phyloP scores from a whole-genome alignment of 2,329 filamentous ascomycete species.

The Biscogniauxia sp. region DNA sequence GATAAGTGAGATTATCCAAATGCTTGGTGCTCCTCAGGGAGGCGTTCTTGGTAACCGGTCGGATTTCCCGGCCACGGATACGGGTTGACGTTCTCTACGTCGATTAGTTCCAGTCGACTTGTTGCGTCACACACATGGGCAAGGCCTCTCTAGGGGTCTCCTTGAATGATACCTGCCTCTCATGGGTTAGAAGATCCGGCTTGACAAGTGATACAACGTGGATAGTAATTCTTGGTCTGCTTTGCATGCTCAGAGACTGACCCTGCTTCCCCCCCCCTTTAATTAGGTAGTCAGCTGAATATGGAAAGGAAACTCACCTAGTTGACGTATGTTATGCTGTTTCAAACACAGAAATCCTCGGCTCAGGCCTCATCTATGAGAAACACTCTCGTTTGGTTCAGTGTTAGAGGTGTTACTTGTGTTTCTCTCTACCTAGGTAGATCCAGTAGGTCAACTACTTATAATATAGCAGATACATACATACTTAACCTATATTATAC shows the following conservation, averaged over 20 bases:
- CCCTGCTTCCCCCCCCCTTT: not conserved
- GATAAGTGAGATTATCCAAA: not conserved
- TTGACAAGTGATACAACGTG: not conserved
- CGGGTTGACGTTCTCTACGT: not conserved
- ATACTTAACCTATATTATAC: too few species aligned
- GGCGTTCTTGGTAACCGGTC: not conserved
- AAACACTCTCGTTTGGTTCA: too few species aligned
- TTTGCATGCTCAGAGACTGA: not conserved
- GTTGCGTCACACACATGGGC: not conserved
- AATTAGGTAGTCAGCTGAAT: too few species aligned
- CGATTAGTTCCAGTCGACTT: not conserved
- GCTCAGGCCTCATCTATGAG: too few species aligned
- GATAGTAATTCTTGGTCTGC: not conserved
- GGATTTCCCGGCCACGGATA: not conserved
- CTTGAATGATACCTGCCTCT: too few species aligned
- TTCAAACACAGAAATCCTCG: too few species aligned
- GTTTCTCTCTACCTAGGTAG: too few species aligned
- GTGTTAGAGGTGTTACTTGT: too few species aligned
- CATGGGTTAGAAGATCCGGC: not conserved
- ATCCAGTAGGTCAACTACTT: too few species aligned
- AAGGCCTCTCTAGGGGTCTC: not conserved
- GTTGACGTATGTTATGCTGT: too few species aligned
- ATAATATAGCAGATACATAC: too few species aligned
- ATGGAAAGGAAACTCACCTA: too few species aligned
- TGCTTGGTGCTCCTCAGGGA: not conserved